These are phyloP conservation scores for Candida sanyaensis DNA, from an alignment of 1,139 yeast genomes.

Conservation along the genomic window DNA sequence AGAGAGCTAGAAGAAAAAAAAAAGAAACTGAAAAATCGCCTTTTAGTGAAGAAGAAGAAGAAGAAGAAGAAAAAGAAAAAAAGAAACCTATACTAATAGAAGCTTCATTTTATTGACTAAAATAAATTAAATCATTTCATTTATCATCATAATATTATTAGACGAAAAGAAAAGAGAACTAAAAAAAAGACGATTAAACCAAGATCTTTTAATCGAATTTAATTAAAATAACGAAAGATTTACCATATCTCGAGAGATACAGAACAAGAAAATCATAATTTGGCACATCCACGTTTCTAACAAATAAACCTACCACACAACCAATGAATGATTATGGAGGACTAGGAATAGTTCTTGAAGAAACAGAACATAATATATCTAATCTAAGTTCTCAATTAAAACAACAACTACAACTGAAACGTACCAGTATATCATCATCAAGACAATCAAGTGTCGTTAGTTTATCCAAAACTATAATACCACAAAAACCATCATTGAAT, in stretches of 20 bases:
- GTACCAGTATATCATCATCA: conserved; percentile 5
- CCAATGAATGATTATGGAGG: conserved; percentile 22
- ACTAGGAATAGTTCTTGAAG: conserved; percentile 36
- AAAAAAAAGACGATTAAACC: not conserved
- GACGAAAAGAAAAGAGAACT: not conserved
- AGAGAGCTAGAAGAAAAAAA: not conserved
- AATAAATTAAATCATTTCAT: not conserved
- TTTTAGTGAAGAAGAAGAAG: not conserved
- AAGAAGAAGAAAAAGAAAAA: not conserved
- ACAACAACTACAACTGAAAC: conserved; percentile 6
- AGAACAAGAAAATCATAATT: no score
- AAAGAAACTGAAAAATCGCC: not conserved
- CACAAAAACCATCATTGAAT: conserved; percentile 6
- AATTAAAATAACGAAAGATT: no score
- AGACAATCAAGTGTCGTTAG: conserved; percentile 9
- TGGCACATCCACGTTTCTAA: not conserved
- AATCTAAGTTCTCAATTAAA: conserved; percentile 2
- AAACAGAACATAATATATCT: conserved; percentile 12
- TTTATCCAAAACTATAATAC: conserved; percentile 3
- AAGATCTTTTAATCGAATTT: not conserved
- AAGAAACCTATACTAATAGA: not conserved
- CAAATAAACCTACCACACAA: not conserved
- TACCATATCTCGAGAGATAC: no score
- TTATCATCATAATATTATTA: not conserved
- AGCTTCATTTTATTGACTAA: not conserved